Evolutionary conservation across 108 stramenopile species (phyloP).

Genomic region (Nannochloropsis granulata): DNA sequence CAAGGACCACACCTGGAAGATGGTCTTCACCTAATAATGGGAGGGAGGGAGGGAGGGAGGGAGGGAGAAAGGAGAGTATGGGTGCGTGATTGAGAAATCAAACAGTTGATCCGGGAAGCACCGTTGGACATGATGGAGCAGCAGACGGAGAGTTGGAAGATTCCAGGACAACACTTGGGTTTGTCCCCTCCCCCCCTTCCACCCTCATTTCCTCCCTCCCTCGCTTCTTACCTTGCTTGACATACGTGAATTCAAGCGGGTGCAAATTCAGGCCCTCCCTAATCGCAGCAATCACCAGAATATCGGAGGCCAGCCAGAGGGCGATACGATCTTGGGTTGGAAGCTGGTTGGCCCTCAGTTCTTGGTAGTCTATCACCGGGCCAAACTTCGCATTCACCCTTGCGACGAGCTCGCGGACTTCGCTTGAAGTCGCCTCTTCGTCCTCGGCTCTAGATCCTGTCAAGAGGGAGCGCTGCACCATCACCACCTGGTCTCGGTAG

Average conservation of each 20-base stretch:
- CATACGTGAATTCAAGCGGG: conserved; percentile 92
- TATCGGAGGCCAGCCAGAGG: conserved; percentile 66
- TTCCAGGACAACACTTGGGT: too few relatives aligned
- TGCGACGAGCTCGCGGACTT: background rate
- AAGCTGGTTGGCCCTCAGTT: background rate
- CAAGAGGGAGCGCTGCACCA: conserved; percentile 74
- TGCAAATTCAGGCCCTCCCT: conserved; percentile 89
- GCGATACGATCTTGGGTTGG: conserved; percentile 62
- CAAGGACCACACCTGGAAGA: conserved; percentile 76
- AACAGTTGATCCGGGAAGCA: too few relatives aligned
- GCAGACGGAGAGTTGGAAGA: too few relatives aligned
- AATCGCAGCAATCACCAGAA: conserved; percentile 69
- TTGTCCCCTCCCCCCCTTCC: too few relatives aligned
- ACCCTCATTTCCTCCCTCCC: too few relatives aligned
- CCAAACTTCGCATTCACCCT: background rate
- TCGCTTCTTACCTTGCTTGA: background rate
- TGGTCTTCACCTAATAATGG: background rate
- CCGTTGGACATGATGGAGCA: too few relatives aligned
- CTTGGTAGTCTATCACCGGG: conserved; percentile 4
- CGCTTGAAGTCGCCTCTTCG: conserved; percentile 43
- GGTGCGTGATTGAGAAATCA: too few relatives aligned
- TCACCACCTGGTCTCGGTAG: conserved; percentile 66
- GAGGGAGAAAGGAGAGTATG: too few relatives aligned
- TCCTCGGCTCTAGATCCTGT: conserved; percentile 63
- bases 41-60: too few relatives aligned